Percentiles rank a stretch among this genome's conserved stretches.
Evolutionary conservation across 2,329 filamentous ascomycete species (phyloP).

Genomic region (Leptographium galeiforme): DNA sequence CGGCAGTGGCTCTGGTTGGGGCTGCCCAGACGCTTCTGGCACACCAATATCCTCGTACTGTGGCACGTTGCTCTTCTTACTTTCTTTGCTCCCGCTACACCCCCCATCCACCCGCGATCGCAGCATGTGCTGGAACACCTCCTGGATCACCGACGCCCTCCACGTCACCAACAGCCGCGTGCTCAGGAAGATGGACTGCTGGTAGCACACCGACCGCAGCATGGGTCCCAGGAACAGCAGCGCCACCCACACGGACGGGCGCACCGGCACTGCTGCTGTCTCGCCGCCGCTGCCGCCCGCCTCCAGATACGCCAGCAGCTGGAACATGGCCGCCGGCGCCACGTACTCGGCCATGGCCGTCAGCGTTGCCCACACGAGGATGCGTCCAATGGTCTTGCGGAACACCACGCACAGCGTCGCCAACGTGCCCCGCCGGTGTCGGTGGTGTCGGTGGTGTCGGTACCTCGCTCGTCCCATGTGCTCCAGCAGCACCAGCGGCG

Average conservation of each 20-base stretch:
- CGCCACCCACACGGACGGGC: constrained; percentile 18
- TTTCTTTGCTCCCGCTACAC: neutral
- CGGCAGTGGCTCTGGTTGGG: neutral
- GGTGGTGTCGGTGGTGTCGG: constrained; percentile 13
- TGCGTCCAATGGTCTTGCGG: constrained; percentile 13
- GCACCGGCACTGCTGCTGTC: neutral
- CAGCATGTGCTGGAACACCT: constrained; percentile 16
- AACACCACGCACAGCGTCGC: constrained; percentile 14
- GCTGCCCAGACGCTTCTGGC: neutral
- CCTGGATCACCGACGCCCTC: constrained; percentile 19
- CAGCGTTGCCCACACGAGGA: constrained; percentile 12
- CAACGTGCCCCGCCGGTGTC: constrained; percentile 13
- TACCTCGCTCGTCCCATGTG: constrained; percentile 10
- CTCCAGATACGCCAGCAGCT: constrained; percentile 10
- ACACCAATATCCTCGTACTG: neutral
- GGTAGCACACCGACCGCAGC: constrained; percentile 18
- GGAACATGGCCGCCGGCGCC: constrained; percentile 9
- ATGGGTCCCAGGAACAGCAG: constrained; percentile 20
- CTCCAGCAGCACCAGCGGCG: constrained; percentile 15
- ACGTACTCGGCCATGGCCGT: constrained; percentile 10
- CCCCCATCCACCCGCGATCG: neutral
- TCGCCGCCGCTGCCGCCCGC: neutral
- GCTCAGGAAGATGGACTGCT: constrained; percentile 20
- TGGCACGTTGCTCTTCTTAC: neutral
- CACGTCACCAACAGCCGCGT: constrained; percentile 20